A percentile compares a stretch with the other conserved stretches of the same genome.
phyloP scores from a whole-genome alignment of 306 rosid genomes.

The Dryas drummondii region DNA sequence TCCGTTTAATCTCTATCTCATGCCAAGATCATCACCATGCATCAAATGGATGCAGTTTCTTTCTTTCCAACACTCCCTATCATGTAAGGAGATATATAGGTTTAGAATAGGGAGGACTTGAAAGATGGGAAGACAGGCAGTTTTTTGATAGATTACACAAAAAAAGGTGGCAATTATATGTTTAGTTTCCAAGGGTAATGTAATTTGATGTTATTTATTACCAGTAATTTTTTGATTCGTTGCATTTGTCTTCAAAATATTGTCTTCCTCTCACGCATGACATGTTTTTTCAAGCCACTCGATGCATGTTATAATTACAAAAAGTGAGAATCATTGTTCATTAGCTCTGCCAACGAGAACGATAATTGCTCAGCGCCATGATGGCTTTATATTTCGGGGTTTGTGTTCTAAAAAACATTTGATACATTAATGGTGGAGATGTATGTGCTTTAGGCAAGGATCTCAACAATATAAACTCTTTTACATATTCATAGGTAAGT shows the following conservation, averaged over 20 bases:
- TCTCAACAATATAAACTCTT: too few relatives aligned
- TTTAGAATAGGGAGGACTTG: slow-evolving; percentile 34
- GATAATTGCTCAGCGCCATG: too few relatives aligned
- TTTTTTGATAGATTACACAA: slow-evolving; percentile 29
- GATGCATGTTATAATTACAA: too few relatives aligned
- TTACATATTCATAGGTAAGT: too few relatives aligned
- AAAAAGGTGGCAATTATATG: slow-evolving; percentile 33
- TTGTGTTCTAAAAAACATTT: too few relatives aligned
- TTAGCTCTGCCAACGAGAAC: too few relatives aligned
- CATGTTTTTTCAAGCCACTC: too few relatives aligned
- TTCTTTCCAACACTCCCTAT: slow-evolving; percentile 32
- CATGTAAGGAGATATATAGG: slow-evolving; percentile 40
- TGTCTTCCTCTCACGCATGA: too few relatives aligned
- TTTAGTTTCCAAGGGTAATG: slow-evolving; percentile 25
- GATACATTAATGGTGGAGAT: too few relatives aligned
- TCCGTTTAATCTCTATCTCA: slow-evolving; percentile 21
- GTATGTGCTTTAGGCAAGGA: too few relatives aligned
- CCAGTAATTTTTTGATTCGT: slow-evolving; percentile 2
- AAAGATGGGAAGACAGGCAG: slow-evolving; percentile 37
- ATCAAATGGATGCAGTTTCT: slow-evolving; percentile 39
- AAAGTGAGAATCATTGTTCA: too few relatives aligned
- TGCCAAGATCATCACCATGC: slow-evolving; percentile 32
- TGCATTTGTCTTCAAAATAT: background rate
- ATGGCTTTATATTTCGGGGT: too few relatives aligned
- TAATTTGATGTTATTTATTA: slow-evolving; percentile 23